Base-by-base conservation (phyloP, 2,329 filamentous ascomycete genomes). In the Scolecobasidium constrictum region DNA sequence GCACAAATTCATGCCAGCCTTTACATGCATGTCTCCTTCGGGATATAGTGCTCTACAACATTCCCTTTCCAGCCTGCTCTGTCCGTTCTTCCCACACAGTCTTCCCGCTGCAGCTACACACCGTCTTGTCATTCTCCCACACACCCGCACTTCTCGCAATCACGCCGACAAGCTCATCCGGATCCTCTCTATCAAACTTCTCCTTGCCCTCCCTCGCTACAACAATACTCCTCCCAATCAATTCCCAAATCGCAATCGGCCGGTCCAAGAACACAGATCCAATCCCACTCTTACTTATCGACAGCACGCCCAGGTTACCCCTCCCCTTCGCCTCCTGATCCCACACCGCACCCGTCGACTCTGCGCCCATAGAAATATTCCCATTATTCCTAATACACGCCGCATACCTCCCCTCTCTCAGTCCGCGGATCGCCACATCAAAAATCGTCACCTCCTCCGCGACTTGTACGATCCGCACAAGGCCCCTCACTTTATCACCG, bases 61-160 rank as follows among this genome's bases (percentile, higher is more conserved):
- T 96, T 3, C 92, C 92, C 66, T 86, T 88, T 51, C 75, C 72
- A 34, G 88, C 78, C 66, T 94, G 86, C 56, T 95, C 88, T 64
- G 81, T 81, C 53, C 92, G 78, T 71, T 98, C 92, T 64, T 98
- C 84, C 92, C 92, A 98, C 9, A 98, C 77, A 44, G 88, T 96
- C 77, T 96, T 96, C 3, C 92, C 92, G 28, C 87, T 94, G 64
- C 92, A 98, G 38, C 87, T 94, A 62, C 92, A 98, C 4, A 98
- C 90, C 36, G 85, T 94, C 73, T 96, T 98, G 60, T 95, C 86
- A 55, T 98, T 94, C 61, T 95, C 90, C 92, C 92, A 98, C 48
- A 94, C 83, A n/a, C 92, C 92, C 13, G 92, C 90, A 62, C 88
- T 95, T 57, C 92, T 73, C 38, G 92, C 92, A 64, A 98, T 86